Base-by-base conservation (phyloP, 805 yeast species). In the Tetrapisispora phaffii region DNA sequence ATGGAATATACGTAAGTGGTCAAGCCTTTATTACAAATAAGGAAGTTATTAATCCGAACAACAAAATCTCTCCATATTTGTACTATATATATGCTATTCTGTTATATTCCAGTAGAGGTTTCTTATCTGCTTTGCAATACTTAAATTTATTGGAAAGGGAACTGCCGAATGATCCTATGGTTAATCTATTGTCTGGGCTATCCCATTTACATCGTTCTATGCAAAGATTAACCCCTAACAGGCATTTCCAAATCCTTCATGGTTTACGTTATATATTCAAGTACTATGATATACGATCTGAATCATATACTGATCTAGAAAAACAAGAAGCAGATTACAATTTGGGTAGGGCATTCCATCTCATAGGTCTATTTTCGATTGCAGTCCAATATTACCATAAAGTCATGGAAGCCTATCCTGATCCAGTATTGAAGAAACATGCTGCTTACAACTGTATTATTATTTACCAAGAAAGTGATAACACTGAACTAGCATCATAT, bases 141-240 rank as follows among this genome's bases (percentile, higher is more conserved):
- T 70, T 85, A 46, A 73, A 79, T 39, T 75, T 89, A 46, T 80
- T 87, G 3, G 83, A 84, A 58, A 74, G 74, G 42, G 73, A 77
- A 21, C 76, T 76, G 45, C 80, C 81, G 37, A 66, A 77, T 35
- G 96, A 90, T 50, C 95, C 97, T 1, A 76, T 87, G 69, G 69
- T 93, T 1, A 74, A 86, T 48, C 69, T 93, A 23, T 64, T 83
- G 32, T 69, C 85, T 38, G 97, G 93, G 0, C 62, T 93, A 34
- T 79, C 89, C 0, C 89, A 88, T 63, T 68, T 89, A 21, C 96
- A 90, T 55, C 73, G 97, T 36, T 84, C 97, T 0, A 82, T 89
- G 80, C 97, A 93, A 63, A 72, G 98, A 50, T 78, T 85, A 47
- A 82, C 95, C 4, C 73, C 80, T 7, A 85, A 87, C 60, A 76